Percentiles rank a stretch among this genome's conserved stretches.
Evolutionary conservation across 2,329 filamentous ascomycete species (phyloP).

Genomic region (Xylogone sp.): DNA sequence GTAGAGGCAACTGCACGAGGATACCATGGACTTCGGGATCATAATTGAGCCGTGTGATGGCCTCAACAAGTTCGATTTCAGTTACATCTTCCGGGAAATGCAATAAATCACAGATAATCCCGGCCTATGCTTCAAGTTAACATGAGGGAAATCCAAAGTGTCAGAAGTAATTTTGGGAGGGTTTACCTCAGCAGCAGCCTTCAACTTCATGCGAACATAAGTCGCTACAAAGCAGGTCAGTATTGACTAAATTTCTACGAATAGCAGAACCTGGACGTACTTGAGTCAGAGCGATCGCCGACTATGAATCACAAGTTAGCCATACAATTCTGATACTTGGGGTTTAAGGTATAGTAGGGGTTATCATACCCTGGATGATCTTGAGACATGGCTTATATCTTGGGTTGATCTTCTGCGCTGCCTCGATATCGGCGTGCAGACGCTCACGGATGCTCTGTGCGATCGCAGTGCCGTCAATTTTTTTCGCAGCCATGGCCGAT

Average conservation of each 20-base stretch:
- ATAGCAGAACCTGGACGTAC: constrained; percentile 45
- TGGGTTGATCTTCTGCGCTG: constrained; percentile 78
- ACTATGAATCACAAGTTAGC: constrained; percentile 49
- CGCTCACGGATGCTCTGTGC: constrained; percentile 86
- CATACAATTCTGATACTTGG: not conserved
- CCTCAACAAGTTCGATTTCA: constrained; percentile 80
- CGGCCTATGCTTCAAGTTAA: constrained; percentile 56
- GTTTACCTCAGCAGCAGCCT: constrained; percentile 84
- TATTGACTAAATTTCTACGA: constrained; percentile 7
- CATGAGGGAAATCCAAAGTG: not conserved
- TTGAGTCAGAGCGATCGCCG: constrained; percentile 87
- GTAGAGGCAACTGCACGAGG: constrained; percentile 88
- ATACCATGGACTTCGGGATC: constrained; percentile 85
- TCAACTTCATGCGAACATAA: constrained; percentile 99
- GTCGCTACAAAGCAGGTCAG: constrained; percentile 58
- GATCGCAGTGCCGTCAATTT: constrained; percentile 94
- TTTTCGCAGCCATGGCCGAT: constrained; percentile 74
- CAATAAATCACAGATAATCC: constrained; percentile 82
- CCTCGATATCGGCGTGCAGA: constrained; percentile 74
- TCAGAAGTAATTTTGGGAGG: constrained; percentile 9
- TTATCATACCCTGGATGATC: constrained; percentile 88
- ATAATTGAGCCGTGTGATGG: constrained; percentile 80
- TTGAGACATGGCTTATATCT: constrained; percentile 86
- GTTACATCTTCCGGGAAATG: constrained; percentile 78
- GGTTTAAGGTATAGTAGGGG: not conserved